Evolutionary conservation across 139 green algal species (phyloP), one percentile per base, ranked within the genome.

Genomic region (Chlamydomonas applanata): DNA sequence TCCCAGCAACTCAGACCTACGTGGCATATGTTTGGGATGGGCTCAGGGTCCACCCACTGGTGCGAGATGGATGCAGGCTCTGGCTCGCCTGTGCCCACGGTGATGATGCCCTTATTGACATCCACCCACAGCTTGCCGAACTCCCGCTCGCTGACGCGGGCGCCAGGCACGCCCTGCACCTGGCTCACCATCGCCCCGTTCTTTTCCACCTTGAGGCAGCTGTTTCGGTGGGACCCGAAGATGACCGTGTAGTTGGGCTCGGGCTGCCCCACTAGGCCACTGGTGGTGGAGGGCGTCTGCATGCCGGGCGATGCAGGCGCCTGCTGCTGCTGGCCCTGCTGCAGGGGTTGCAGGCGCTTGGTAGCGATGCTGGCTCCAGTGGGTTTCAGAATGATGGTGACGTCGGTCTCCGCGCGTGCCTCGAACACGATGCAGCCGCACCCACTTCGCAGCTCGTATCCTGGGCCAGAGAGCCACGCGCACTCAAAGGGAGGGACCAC

Each of bases 1-100:
- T 97, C 93, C 93, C 93, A 97, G n/a, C 90, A 85, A 73, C 82
- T 90, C 19, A 97, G 86, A 1, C 93, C 93, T 0, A 94, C 72
- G 45, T 90, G 79, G n/a, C 30, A 20, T 2, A 72, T 65, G 44
- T 63, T 62, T 22, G 73, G 61, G 35, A 84, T 80, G 35, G 73
- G 71, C 3, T 81, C 62, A 9, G 82, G 69, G 77, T 95, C 91
- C 29, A 63, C 71, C 89, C 89, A 94, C 24, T 34, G 36, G 27
- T 73, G 49, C 44, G 17, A 63, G 7, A 36, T 35, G 29, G 24
- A 46, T 16, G 17, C 49, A 25, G 27, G 45, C 1, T 86, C 80
- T 4, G 79, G 82, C 14, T 79, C 40, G 0, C 89, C 90, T 1
- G 53, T 64, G 22, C 91, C 91, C 2, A 88, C 69, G 1, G 74